A percentile compares a stretch with the other conserved stretches of the same genome.
phyloP scores from a whole-genome alignment of 2,329 filamentous ascomycete genomes.

The Fusarium ambrosium region DNA sequence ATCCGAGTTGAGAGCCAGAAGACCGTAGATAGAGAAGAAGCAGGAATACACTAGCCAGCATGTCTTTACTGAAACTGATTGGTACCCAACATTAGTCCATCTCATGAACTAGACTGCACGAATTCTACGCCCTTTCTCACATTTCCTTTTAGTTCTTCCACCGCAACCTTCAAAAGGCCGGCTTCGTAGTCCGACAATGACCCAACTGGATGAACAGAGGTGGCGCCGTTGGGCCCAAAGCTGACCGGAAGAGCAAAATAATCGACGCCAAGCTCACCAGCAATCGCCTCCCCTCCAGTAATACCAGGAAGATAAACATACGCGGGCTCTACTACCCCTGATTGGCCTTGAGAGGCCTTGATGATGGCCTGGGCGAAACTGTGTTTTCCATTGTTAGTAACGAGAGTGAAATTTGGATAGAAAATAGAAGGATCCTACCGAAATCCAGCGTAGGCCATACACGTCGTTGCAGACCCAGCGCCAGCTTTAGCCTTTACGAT shows the following conservation, averaged over 20 bases:
- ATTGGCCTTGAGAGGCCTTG: slow-evolving; percentile 78
- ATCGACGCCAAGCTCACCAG: slow-evolving; percentile 73
- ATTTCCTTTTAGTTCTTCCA: not conserved
- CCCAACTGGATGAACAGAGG: not conserved
- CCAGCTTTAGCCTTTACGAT: slow-evolving; percentile 90
- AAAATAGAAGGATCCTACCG: slow-evolving; percentile 2
- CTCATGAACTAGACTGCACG: not conserved
- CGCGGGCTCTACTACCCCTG: slow-evolving; percentile 73
- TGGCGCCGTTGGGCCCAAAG: not conserved
- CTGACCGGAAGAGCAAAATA: slow-evolving; percentile 51
- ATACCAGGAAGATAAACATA: slow-evolving; percentile 77
- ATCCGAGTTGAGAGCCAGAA: not conserved
- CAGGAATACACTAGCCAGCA: not conserved
- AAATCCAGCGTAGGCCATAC: slow-evolving; percentile 79
- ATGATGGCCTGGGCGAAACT: slow-evolving; percentile 75
- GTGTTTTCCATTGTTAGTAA: not conserved
- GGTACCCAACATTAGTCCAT: not conserved
- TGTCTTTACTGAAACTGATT: not conserved
- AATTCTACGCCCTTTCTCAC: not conserved
- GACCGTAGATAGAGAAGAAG: no score
- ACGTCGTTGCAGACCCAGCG: slow-evolving; percentile 85
- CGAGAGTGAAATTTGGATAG: not conserved
- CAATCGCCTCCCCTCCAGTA: slow-evolving; percentile 73
- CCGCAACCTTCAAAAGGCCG: not conserved
- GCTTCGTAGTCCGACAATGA: not conserved